Conservation (phyloP, 257 asterid genomes). For the Catharanthus roseus region DNA sequence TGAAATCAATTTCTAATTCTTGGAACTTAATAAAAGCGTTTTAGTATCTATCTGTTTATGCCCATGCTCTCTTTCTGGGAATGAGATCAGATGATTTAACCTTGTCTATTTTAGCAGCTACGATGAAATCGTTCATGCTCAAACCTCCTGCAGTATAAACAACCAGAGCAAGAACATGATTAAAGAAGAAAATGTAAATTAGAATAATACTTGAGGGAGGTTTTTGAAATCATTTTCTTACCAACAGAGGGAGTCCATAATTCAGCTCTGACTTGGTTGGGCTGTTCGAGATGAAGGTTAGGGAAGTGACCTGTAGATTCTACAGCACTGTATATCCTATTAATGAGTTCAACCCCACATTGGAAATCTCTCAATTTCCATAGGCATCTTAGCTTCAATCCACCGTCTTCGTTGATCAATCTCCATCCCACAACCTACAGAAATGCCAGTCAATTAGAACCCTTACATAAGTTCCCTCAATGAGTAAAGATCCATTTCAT, state of each 20-base stretch:
- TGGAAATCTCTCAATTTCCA: conserved; percentile 75
- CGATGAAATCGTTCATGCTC: conserved; percentile 79
- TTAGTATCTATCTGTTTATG: conserved; percentile 22
- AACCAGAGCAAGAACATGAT: background rate
- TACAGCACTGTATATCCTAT: conserved; percentile 44
- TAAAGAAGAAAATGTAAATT: too few species aligned
- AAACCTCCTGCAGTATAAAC: conserved; percentile 62
- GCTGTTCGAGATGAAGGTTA: conserved; percentile 45
- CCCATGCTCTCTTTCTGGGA: conserved; percentile 83
- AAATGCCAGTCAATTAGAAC: background rate
- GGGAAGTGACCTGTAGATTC: conserved; percentile 64
- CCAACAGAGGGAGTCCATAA: conserved; percentile 70
- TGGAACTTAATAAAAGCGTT: too few species aligned
- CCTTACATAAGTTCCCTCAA: too few species aligned
- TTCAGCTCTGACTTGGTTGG: conserved; percentile 66
- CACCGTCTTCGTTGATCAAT: conserved; percentile 46
- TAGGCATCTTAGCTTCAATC: conserved; percentile 46
- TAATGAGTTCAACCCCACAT: conserved; percentile 62
- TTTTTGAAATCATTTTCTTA: conserved; percentile 15
- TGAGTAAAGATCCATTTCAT: too few species aligned
- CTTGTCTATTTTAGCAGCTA: conserved; percentile 76
- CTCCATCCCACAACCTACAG: conserved; percentile 85
- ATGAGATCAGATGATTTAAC: conserved; percentile 78
- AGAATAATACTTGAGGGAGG: too few species aligned
- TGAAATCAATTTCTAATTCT: background rate